Percentiles rank a stretch among this genome's conserved stretches.
Evolutionary conservation across 2,329 filamentous ascomycete species (phyloP).

Genomic region (Cladosporium sp.): DNA sequence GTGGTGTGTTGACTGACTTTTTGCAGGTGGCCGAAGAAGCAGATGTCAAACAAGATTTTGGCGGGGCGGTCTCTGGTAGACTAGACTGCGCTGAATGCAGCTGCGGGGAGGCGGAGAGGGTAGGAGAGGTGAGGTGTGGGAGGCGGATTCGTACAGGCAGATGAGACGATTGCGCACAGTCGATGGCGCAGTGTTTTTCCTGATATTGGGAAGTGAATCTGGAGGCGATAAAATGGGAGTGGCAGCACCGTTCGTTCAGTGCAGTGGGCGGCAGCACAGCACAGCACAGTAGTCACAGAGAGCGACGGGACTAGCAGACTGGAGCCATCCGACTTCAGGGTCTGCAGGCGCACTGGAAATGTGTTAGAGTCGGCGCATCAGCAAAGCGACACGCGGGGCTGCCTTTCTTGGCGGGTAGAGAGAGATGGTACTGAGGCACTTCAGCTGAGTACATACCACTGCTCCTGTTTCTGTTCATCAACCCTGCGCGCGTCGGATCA

Average conservation of each 20-base stretch:
- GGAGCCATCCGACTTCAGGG: not conserved
- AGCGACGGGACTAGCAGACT: not conserved
- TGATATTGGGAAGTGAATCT: not conserved
- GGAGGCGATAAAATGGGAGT: not conserved
- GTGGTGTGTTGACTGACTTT: slow-evolving; percentile 15
- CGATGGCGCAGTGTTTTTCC: not conserved
- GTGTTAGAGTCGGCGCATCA: not conserved
- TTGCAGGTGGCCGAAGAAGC: not conserved
- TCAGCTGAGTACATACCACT: not conserved
- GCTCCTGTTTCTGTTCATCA: not conserved
- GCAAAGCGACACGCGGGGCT: not conserved
- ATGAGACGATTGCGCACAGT: not conserved
- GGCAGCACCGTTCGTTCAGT: not conserved
- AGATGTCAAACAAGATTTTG: slow-evolving; percentile 15
- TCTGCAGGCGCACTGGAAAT: not conserved
- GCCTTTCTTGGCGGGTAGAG: not conserved
- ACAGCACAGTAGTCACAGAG: not conserved
- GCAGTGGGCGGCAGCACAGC: not conserved
- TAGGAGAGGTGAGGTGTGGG: not conserved
- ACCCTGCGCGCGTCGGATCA: no score
- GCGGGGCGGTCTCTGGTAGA: slow-evolving; percentile 10
- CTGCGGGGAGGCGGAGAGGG: not conserved
- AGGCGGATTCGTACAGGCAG: not conserved
- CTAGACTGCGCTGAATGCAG: not conserved
- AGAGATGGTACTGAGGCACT: not conserved